These are phyloP conservation scores for Ascochyta pisi DNA, from an alignment of 2,329 filamentous ascomycete genomes.

Conservation along the genomic window DNA sequence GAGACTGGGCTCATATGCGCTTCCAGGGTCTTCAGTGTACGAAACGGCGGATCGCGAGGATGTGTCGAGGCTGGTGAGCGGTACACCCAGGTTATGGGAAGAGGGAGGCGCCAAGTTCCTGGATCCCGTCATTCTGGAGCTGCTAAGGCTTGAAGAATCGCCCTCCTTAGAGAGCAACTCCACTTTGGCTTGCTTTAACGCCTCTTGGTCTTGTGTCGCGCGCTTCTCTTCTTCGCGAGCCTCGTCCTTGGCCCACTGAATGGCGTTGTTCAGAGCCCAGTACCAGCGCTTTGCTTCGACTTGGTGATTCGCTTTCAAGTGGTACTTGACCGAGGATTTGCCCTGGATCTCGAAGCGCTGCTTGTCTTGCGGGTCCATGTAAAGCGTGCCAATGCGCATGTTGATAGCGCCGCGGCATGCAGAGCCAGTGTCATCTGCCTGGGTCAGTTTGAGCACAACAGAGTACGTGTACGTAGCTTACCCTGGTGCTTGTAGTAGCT, in stretches of 20 bases:
- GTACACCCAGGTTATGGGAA: conserved; percentile 57
- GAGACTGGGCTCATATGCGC: conserved; percentile 64
- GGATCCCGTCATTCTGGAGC: conserved; percentile 39
- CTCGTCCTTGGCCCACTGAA: conserved; percentile 98
- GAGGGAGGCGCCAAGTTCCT: conserved; percentile 39
- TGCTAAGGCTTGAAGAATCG: conserved; percentile 50
- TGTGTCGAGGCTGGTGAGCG: conserved; percentile 51
- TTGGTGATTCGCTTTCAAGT: conserved; percentile 95
- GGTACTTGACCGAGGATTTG: conserved; percentile 98
- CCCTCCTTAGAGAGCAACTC: conserved; percentile 65
- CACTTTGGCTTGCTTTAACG: conserved; percentile 76
- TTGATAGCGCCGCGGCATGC: conserved; percentile 98
- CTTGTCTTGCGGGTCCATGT: conserved; percentile 98
- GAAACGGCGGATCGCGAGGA: conserved; percentile 54
- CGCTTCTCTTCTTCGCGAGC: conserved; percentile 87
- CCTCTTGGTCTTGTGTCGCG: conserved; percentile 75
- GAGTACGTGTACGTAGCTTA: conserved; percentile 28
- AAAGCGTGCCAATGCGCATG: conserved; percentile 92
- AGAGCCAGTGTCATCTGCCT: conserved; percentile 83
- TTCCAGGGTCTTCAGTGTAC: conserved; percentile 62
- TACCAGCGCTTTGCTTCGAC: conserved; percentile 99
- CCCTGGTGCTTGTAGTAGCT: conserved; percentile 99
- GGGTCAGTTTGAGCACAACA: conserved; percentile 15
- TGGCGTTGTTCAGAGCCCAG: conserved; percentile 98
- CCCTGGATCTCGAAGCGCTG: conserved; percentile 97